Evolutionary conservation across 2,329 filamentous ascomycete species (phyloP).

Genomic region (Pseudogymnoascus sp.): DNA sequence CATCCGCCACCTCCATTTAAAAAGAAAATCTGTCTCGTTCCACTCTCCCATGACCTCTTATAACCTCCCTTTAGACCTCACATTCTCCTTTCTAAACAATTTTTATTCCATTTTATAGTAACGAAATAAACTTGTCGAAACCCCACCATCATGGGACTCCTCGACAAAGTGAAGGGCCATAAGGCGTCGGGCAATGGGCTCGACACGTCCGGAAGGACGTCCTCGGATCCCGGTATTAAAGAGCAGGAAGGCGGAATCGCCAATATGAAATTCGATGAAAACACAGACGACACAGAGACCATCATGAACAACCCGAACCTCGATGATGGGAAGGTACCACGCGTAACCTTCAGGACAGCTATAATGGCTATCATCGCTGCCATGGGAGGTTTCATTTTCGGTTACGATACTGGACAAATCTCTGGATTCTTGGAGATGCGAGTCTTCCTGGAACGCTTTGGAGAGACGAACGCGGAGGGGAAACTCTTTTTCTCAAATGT

Average conservation of each 20-base stretch:
- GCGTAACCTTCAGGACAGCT: background rate
- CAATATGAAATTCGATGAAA: background rate
- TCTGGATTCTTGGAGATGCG: slow-evolving; percentile 53
- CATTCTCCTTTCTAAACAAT: background rate
- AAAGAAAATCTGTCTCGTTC: slow-evolving; percentile 5
- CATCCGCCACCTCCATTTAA: slow-evolving; percentile 5
- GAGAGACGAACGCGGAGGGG: slow-evolving; percentile 28
- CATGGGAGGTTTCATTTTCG: slow-evolving; percentile 28
- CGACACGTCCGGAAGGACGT: background rate
- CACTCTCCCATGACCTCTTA: slow-evolving; percentile 1
- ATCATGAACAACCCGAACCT: slow-evolving; percentile 7
- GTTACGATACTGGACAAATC: slow-evolving; percentile 33
- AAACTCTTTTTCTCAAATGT: slow-evolving; percentile 45
- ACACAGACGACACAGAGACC: background rate
- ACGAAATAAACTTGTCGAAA: background rate
- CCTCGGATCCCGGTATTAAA: background rate
- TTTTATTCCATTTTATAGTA: background rate
- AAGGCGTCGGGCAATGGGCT: slow-evolving; percentile 1
- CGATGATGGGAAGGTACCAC: slow-evolving; percentile 3
- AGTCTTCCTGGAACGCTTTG: slow-evolving; percentile 49
- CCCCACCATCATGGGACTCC: slow-evolving; percentile 2
- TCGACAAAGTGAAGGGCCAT: slow-evolving; percentile 3
- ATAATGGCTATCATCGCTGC: slow-evolving; percentile 17
- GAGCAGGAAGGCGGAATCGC: background rate
- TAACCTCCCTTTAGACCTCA: background rate